Evolutionary conservation across 2,329 filamentous ascomycete species (phyloP).

Genomic region (Trichoderma hamatum): DNA sequence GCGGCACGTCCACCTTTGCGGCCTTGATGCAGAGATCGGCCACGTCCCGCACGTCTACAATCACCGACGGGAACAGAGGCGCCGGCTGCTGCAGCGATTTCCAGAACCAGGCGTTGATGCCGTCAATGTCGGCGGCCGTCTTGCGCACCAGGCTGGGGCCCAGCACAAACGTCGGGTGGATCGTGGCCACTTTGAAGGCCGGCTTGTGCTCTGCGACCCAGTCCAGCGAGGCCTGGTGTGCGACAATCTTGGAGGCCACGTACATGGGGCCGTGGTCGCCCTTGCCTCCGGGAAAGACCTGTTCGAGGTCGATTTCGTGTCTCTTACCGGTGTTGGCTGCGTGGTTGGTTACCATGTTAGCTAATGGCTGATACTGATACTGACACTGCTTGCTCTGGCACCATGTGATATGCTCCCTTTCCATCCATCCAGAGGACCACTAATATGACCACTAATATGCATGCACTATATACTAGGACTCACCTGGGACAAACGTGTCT

Average conservation of each 20-base stretch:
- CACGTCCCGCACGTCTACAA: slow-evolving; percentile 28
- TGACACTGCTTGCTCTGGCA: too few relatives aligned
- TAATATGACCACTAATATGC: not conserved
- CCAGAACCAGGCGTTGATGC: slow-evolving; percentile 28
- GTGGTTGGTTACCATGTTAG: not conserved
- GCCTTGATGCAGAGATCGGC: slow-evolving; percentile 24
- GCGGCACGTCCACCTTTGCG: not conserved
- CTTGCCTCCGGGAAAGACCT: not conserved
- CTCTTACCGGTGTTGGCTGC: slow-evolving; percentile 17
- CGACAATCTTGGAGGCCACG: slow-evolving; percentile 30
- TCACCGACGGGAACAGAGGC: slow-evolving; percentile 17
- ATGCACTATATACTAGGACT: not conserved
- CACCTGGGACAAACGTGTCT: slow-evolving; percentile 14
- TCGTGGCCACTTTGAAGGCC: slow-evolving; percentile 25
- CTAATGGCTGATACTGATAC: too few relatives aligned
- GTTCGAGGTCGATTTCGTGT: slow-evolving; percentile 15
- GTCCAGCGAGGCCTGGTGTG: slow-evolving; percentile 28
- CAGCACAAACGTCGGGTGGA: slow-evolving; percentile 30
- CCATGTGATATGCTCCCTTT: not conserved
- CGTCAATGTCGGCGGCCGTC: slow-evolving; percentile 21
- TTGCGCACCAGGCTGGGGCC: slow-evolving; percentile 27
- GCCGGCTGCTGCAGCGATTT: slow-evolving; percentile 21
- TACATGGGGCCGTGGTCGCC: slow-evolving; percentile 23
- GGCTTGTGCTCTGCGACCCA: slow-evolving; percentile 28
- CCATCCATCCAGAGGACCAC: not conserved